Base-by-base conservation (phyloP, 441 rosid species). In the Syzygium malaccense region DNA sequence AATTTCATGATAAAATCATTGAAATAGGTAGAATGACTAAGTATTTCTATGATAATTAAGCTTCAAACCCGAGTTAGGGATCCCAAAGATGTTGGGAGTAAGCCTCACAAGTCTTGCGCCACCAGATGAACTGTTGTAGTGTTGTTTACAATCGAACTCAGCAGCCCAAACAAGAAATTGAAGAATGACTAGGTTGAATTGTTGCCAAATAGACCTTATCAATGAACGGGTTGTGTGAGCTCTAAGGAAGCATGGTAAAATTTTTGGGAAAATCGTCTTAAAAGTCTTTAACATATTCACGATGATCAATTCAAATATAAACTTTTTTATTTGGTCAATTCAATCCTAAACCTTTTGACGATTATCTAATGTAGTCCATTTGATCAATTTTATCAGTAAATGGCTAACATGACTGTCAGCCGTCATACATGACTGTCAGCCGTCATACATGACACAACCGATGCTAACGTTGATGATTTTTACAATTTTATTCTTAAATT, bases 381-480 rank as follows among this genome's bases (percentile, higher is more conserved):
- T n/a, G 1, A 2, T 9, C 3, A 64, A 64, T 7, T 64, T 64
- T 0, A 3, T 2, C 0, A 3, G 1, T 3, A 30, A 64, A 30
- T 64, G 20, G 8, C 20, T 15, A 6, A n/a, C 1, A 13, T 0
- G 11, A 5, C 2, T 14, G 5, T 3, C 0, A 0, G 3, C 5
- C 2, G 4, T 62, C 8, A 3, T 30, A 64, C 2, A 1, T 62
- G 4, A 5, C 0, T 14, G 5, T 3, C 0, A 0, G 3, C 5
- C 2, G 4, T 62, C 8, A 3, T 30, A 64, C 2, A 1, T 62
- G 4, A 5, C 0, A 62, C 5, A n/a, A 62, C 7, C 10, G 8
- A 14, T 8, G 4, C 5, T 15, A 4, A 15, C 10, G 4, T 64
- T 19, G 18, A 30, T 0, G 1, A 15, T 30, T 14, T 30, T 15